phyloP scores from a whole-genome alignment of 2,329 filamentous ascomycete genomes.

The Penicillium hordei region DNA sequence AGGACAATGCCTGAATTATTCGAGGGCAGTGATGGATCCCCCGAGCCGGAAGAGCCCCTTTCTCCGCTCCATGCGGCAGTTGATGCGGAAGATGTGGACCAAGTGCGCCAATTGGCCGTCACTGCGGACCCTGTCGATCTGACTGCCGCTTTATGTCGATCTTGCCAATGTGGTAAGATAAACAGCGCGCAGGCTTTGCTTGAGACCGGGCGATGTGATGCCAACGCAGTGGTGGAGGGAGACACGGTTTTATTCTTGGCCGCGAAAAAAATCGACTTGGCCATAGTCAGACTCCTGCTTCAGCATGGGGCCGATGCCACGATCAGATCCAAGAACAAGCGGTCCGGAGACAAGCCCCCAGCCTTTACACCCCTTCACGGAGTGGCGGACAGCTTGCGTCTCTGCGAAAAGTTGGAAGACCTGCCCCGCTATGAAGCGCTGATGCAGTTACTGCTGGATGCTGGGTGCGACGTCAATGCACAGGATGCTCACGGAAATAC shows the following conservation, averaged over 20 bases:
- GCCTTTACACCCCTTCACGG: conserved; percentile 2
- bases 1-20: neutral
- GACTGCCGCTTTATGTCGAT: conserved; percentile 7
- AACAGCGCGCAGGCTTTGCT: neutral
- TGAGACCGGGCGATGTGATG: conserved; percentile 7
- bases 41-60: neutral
- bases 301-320: conserved; percentile 8
- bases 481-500: conserved; percentile 1
- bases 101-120: neutral
- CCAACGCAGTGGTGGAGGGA: conserved; percentile 8
- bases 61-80: conserved; percentile 7
- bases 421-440: neutral
- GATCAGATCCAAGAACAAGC: neutral
- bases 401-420: neutral
- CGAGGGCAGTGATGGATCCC: neutral
- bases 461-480: conserved; percentile 16
- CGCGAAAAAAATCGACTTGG: neutral
- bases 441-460: conserved; percentile 9
- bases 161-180: conserved; percentile 5
- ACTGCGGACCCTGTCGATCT: conserved; percentile 8
- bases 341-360: neutral
- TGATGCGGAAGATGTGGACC: conserved; percentile 7
- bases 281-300: conserved; percentile 10
- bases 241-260: conserved; percentile 12
- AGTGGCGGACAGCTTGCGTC: neutral